Evolutionary conservation across 306 rosid species (phyloP).

Genomic region (Lagenaria siceraria): DNA sequence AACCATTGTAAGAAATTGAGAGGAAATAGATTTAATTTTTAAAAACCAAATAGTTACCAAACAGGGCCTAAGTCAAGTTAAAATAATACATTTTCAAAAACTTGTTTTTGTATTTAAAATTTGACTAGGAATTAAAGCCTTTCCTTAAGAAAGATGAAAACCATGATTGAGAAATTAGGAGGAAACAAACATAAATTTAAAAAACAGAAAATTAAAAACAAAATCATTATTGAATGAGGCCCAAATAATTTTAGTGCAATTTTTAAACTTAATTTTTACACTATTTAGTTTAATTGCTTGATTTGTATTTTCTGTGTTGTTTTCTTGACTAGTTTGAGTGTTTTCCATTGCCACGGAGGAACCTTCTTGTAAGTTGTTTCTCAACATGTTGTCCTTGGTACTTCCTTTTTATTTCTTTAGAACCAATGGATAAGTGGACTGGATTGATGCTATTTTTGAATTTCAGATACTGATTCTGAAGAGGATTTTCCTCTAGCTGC

Average conservation of each 20-base stretch:
- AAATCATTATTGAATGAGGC: no score
- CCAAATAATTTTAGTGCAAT: neutral
- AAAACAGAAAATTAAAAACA: no score
- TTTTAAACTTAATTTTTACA: neutral
- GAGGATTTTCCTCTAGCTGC: slow-evolving; percentile 12
- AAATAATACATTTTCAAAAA: no score
- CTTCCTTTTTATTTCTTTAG: neutral
- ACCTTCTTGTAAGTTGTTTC: neutral
- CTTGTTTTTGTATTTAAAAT: no score
- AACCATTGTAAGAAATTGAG: no score
- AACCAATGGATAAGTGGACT: neutral
- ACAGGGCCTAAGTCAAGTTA: no score
- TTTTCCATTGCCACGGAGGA: neutral
- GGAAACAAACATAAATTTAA: no score
- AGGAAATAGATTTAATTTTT: no score
- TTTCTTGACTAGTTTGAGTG: slow-evolving; percentile 30
- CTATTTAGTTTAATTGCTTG: slow-evolving; percentile 8
- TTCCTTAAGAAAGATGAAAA: no score
- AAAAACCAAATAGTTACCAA: no score
- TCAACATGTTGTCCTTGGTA: neutral
- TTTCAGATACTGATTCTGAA: slow-evolving; percentile 32
- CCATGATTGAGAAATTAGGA: no score
- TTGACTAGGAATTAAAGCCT: no score
- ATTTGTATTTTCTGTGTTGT: slow-evolving; percentile 1
- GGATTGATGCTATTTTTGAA: neutral